Percentiles rank a stretch among this genome's conserved stretches.
Evolutionary conservation across 2,329 filamentous ascomycete species (phyloP).

Genomic region (Rutstroemia sp.): DNA sequence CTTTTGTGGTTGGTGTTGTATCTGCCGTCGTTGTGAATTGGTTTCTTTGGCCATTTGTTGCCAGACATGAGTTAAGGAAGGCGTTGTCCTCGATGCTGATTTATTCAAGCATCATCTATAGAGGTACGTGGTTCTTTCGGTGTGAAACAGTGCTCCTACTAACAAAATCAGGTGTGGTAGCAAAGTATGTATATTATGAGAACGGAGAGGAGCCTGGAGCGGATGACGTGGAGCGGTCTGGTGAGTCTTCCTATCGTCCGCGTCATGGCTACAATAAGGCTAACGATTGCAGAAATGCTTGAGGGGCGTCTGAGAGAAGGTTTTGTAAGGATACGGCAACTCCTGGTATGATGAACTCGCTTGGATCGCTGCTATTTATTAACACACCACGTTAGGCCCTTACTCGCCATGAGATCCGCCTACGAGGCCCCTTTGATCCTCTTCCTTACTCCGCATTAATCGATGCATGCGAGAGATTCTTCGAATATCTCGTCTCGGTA

Average conservation of each 20-base stretch:
- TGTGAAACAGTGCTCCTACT: not conserved
- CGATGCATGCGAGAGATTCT: constrained; percentile 49
- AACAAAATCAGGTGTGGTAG: constrained; percentile 33
- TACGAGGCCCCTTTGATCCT: constrained; percentile 49
- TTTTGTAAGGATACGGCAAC: constrained; percentile 49
- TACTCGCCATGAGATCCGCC: constrained; percentile 51
- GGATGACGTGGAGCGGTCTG: constrained; percentile 43
- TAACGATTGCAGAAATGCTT: constrained; percentile 39
- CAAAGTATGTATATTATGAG: constrained; percentile 52
- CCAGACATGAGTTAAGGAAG: constrained; percentile 49
- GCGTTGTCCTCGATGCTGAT: constrained; percentile 50
- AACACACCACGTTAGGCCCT: constrained; percentile 32
- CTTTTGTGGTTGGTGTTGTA: constrained; percentile 46
- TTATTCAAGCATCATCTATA: constrained; percentile 49
- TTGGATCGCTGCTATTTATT: not conserved
- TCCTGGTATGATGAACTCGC: constrained; percentile 31
- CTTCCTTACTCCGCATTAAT: constrained; percentile 49
- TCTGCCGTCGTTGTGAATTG: constrained; percentile 49
- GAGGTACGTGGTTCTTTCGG: constrained; percentile 20
- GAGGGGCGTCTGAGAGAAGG: constrained; percentile 53
- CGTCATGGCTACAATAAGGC: not conserved
- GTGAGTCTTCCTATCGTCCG: constrained; percentile 4
- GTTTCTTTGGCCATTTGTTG: constrained; percentile 54
- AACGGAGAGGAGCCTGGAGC: constrained; percentile 43
- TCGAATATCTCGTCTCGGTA: constrained; percentile 50